Evolutionary conservation across 768 basidiomycete species (phyloP).

Genomic region (Lactarius indigo): DNA sequence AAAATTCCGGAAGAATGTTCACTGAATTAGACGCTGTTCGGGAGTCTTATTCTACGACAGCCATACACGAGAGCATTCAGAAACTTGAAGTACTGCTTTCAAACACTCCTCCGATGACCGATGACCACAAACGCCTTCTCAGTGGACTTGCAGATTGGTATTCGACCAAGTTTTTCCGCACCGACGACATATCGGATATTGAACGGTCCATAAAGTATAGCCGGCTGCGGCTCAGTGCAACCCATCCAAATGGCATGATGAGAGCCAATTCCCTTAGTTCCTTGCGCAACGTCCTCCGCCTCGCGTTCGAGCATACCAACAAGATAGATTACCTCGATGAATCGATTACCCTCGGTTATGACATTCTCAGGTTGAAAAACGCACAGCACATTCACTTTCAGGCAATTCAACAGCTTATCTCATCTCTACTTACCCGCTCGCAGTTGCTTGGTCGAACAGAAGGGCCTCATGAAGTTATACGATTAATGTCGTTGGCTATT

Average conservation of each 20-base stretch:
- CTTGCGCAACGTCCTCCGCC: neutral
- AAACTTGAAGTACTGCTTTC: neutral
- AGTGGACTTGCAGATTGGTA: slow-evolving; percentile 1
- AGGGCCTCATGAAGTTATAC: neutral
- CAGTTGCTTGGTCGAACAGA: neutral
- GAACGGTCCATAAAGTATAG: neutral
- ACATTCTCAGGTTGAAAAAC: neutral
- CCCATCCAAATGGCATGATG: neutral
- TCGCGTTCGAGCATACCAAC: slow-evolving; percentile 4
- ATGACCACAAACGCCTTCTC: neutral
- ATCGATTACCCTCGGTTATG: neutral
- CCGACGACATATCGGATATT: neutral
- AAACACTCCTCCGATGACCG: neutral
- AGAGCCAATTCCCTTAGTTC: neutral
- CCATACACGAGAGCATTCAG: neutral
- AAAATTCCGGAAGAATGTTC: neutral
- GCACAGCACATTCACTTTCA: neutral
- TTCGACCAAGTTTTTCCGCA: neutral
- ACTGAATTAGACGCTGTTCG: neutral
- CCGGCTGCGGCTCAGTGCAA: neutral
- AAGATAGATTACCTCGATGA: slow-evolving; percentile 4
- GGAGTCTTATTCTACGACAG: neutral
- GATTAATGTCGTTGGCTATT: neutral
- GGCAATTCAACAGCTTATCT: neutral
- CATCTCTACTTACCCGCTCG: neutral